Base-by-base conservation (phyloP, 805 yeast species). In the Barnettozyma populi region DNA sequence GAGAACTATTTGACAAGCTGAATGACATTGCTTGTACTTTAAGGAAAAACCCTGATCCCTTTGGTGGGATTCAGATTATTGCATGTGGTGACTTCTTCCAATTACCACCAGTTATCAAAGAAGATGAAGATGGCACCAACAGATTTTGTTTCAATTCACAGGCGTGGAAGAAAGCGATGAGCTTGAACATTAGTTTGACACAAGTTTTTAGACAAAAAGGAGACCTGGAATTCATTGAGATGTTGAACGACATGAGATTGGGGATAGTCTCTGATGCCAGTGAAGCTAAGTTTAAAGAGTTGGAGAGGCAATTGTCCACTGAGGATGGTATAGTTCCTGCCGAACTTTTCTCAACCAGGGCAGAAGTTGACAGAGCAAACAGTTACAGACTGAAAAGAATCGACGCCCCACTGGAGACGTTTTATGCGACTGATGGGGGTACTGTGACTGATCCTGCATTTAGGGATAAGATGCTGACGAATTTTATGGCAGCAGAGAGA, bases 81-180 rank as follows among this genome's bases (percentile, higher is more conserved):
- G 75, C 82, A 14, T 82, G 88, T 68, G 95, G 95, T 7, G 95
- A 86, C 62, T 86, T 86, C 61, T 86, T 78, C 61, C 95, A 86
- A 60, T 65, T 86, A 39, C 95, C 95, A 0, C 95, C 95, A 0
- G 88, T 83, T 7, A 63, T 71, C 3, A 58, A 64, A 53, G 65
- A 64, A 47, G 62, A 53, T 49, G 64, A 62, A 23, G 55, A 52
- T 21, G 55, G 48, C 41, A 67, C 52, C 43, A 62, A 70, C 2
- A 55, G 57, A 43, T 86, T 82, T 67, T 83, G 90, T 7, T 86
- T 86, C 65, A 85, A 85, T 52, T 72, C 82, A 25, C 55, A 64
- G 2, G 67, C 82, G 3, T 86, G 95, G 95, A 71, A 71, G 49
- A 66, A 69, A 19, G 70, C 80, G 6, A 78, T 86, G 52, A 66